Evolutionary conservation across 768 basidiomycete genomes (phyloP).

Genomic region (Calocybe cyanea): DNA sequence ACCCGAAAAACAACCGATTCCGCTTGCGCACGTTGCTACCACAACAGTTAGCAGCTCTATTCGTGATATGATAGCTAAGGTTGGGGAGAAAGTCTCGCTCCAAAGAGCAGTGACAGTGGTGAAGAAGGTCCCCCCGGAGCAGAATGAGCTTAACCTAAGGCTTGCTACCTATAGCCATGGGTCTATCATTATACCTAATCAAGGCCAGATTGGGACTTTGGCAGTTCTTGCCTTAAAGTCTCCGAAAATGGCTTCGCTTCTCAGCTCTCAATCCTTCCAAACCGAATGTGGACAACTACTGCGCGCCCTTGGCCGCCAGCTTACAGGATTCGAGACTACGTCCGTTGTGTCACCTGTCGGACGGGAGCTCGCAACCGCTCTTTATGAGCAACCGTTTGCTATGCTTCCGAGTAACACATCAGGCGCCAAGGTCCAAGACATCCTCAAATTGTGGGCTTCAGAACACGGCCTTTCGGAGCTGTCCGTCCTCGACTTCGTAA

Average conservation of each 20-base stretch:
- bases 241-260: constrained; percentile 36
- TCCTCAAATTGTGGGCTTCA: constrained; percentile 52
- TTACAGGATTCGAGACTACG: constrained; percentile 75
- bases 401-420: constrained; percentile 60
- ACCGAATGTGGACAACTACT: constrained; percentile 61
- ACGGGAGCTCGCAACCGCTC: constrained; percentile 41
- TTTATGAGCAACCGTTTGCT: constrained; percentile 73
- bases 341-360: constrained; percentile 34
- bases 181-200: constrained; percentile 36
- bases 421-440: constrained; percentile 38
- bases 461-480: constrained; percentile 44
- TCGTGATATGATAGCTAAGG: constrained; percentile 65
- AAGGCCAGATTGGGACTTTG: constrained; percentile 61
- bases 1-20: constrained; percentile 29
- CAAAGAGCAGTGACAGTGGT: constrained; percentile 52
- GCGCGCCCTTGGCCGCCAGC: constrained; percentile 78
- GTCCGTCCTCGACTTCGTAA: constrained; percentile 51
- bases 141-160: constrained; percentile 35
- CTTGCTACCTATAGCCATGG: constrained; percentile 65
- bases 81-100: constrained; percentile 76
- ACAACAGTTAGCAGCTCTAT: constrained; percentile 61
- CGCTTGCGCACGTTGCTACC: constrained; percentile 29
- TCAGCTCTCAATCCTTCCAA: constrained; percentile 46
- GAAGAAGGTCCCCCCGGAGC: constrained; percentile 34
- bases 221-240: constrained; percentile 53